Conservation (phyloP, 306 rosid genomes). For the Quercus alba region DNA sequence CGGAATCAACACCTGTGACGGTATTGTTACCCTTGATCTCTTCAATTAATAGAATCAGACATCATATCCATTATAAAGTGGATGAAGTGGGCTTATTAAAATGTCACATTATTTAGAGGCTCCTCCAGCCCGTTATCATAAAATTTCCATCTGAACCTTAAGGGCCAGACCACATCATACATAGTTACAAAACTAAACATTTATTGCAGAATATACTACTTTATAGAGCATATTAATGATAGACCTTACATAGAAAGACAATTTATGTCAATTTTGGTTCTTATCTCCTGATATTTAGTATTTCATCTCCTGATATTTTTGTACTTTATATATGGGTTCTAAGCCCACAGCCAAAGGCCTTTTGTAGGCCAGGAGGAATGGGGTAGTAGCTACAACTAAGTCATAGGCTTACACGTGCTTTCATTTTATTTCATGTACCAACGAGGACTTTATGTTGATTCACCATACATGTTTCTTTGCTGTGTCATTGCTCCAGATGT, state of each 20-base stretch:
- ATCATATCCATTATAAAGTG: not conserved
- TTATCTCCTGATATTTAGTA: not conserved
- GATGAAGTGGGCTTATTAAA: conserved; percentile 1
- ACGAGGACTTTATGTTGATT: not conserved
- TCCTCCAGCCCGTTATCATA: not conserved
- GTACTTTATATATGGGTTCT: not conserved
- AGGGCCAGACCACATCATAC: not conserved
- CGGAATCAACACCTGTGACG: conserved; percentile 72
- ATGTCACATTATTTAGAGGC: not conserved
- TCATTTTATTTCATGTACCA: not conserved
- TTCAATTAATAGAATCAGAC: not conserved
- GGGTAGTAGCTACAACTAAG: not conserved
- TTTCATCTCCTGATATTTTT: not conserved
- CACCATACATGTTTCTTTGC: not conserved
- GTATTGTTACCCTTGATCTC: conserved; percentile 36
- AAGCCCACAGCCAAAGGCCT: not conserved
- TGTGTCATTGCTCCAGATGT: conserved; percentile 54
- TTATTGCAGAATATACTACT: not conserved
- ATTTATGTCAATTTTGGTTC: not conserved
- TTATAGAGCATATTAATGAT: not conserved
- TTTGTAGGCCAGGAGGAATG: not conserved
- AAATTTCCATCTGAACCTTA: not conserved
- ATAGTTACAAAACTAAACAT: not conserved
- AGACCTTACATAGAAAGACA: not conserved
- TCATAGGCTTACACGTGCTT: not conserved